Percentiles rank a stretch among this genome's conserved stretches.
Evolutionary conservation across 2,329 filamentous ascomycete species (phyloP).

Genomic region (Clonostachys sp.): DNA sequence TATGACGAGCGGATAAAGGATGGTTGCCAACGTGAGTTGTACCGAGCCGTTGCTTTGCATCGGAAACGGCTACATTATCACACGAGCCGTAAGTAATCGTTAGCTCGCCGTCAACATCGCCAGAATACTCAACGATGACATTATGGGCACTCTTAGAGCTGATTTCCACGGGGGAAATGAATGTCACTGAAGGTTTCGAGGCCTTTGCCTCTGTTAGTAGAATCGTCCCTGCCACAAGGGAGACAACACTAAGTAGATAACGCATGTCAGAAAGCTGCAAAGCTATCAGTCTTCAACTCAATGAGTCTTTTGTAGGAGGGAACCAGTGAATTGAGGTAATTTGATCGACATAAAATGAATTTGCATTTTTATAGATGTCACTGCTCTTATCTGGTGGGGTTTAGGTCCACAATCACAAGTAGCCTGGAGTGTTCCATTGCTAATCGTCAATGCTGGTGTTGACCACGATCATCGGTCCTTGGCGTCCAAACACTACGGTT

Average conservation of each 20-base stretch:
- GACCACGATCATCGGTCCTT: too few species aligned
- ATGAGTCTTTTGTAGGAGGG: neutral
- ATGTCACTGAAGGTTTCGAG: slow-evolving; percentile 1
- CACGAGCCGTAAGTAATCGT: slow-evolving; percentile 10
- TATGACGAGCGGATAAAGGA: slow-evolving; percentile 11
- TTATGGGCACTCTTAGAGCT: slow-evolving; percentile 10
- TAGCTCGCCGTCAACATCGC: slow-evolving; percentile 10
- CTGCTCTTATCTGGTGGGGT: too few species aligned
- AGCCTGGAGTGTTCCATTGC: too few species aligned
- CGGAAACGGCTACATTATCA: neutral
- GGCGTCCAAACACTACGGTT: too few species aligned
- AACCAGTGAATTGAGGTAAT: too few species aligned
- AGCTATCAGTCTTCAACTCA: slow-evolving; percentile 5
- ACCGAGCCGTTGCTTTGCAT: slow-evolving; percentile 9
- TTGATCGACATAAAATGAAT: too few species aligned
- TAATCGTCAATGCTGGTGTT: too few species aligned
- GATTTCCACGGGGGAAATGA: slow-evolving; percentile 3
- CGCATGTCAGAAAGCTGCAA: slow-evolving; percentile 2
- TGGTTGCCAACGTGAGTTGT: slow-evolving; percentile 12
- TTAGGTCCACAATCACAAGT: too few species aligned
- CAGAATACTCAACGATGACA: slow-evolving; percentile 10
- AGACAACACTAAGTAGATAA: neutral
- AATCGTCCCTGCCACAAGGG: slow-evolving; percentile 1
- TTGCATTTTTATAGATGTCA: too few species aligned
- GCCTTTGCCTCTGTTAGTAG: neutral